phyloP scores from a whole-genome alignment of 352 stramenopile genomes.

The Aphanomyces cochlioides region DNA sequence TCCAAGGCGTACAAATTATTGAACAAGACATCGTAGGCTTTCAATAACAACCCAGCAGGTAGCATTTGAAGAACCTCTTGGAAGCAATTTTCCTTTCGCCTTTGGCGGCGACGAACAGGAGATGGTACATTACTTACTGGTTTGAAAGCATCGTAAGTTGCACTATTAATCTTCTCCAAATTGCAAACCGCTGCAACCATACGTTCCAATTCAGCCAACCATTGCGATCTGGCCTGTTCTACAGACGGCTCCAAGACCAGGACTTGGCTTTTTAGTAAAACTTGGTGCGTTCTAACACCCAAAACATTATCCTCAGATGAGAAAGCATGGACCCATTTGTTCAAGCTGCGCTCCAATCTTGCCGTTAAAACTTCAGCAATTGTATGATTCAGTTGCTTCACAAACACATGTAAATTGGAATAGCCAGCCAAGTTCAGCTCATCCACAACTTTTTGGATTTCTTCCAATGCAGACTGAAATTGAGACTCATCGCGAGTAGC shows the following conservation, averaged over 20 bases:
- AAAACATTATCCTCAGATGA: slow-evolving; percentile 42
- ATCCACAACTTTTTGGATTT: slow-evolving; percentile 91
- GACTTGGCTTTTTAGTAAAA: slow-evolving; percentile 95
- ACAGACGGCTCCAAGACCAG: slow-evolving; percentile 95
- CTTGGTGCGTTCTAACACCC: slow-evolving; percentile 78
- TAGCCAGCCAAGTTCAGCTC: slow-evolving; percentile 94
- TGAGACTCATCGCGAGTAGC: slow-evolving; percentile 50
- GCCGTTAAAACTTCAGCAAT: slow-evolving; percentile 80
- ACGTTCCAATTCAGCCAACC: slow-evolving; percentile 90
- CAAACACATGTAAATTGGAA: slow-evolving; percentile 89
- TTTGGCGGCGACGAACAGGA: too few species aligned
- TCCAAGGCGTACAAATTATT: too few species aligned
- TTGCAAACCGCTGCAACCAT: slow-evolving; percentile 93
- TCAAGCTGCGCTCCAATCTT: slow-evolving; percentile 63
- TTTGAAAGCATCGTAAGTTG: too few species aligned
- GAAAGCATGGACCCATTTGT: slow-evolving; percentile 73
- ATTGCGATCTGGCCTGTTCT: slow-evolving; percentile 83
- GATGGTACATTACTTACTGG: too few species aligned
- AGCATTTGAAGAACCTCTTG: too few species aligned
- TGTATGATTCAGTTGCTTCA: slow-evolving; percentile 87
- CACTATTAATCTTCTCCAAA: too few species aligned
- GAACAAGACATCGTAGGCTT: too few species aligned
- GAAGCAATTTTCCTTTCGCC: too few species aligned
- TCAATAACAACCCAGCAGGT: too few species aligned
- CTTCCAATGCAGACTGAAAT: slow-evolving; percentile 57